Base-by-base conservation (phyloP, 2,329 filamentous ascomycete species). In the Aspergillus eucalypticola region DNA sequence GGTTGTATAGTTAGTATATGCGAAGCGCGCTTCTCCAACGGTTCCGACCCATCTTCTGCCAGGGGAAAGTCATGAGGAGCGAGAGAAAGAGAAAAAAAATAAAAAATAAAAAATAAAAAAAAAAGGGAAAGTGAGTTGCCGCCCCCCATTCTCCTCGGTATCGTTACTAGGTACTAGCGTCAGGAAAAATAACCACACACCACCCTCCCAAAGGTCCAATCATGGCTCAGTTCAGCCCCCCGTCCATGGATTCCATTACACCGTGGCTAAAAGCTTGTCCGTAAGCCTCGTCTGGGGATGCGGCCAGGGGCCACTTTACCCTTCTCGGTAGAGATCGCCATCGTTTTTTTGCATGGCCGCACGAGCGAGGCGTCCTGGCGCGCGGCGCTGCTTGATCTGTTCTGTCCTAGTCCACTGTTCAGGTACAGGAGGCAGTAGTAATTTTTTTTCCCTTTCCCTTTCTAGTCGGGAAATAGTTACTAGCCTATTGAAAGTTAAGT, bases 211-310 rank as follows among this genome's bases (percentile, higher is more conserved):
- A 6, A 13, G 19, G 21, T 10, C 41, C 19, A 44, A 44, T 44
- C 41, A 44, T 44, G 19, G 19, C 19, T 44, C 19, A 44, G 21
- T 13, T 21, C 41, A 44, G 32, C 11, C 32, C 23, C 53, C 53
- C 27, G 56, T 58, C 56, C 57, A 54, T 61, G 55, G 60, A 60
- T 60, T 60, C 39, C 44, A 42, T 54, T 55, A 55, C 62, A 63
- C 61, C 58, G 61, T 66, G 63, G 64, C 62, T 65, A 66, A 66
- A 66, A 66, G 64, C 64, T 66, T 66, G 64, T 65, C 64, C 61
- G 60, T 61, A 64, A 58, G 64, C 63, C 64, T 64, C 62, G 59
- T 56, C 60, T 64, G 58, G 59, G 61, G 63, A 60, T 54, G 57
- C 54, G 48, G 56, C 44, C 41, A 61, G 56, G 60, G 54, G 60